These are phyloP conservation scores for Mortierella sp. DNA, from an alignment of 371 early-diverging fungal species.

Conservation along the genomic window DNA sequence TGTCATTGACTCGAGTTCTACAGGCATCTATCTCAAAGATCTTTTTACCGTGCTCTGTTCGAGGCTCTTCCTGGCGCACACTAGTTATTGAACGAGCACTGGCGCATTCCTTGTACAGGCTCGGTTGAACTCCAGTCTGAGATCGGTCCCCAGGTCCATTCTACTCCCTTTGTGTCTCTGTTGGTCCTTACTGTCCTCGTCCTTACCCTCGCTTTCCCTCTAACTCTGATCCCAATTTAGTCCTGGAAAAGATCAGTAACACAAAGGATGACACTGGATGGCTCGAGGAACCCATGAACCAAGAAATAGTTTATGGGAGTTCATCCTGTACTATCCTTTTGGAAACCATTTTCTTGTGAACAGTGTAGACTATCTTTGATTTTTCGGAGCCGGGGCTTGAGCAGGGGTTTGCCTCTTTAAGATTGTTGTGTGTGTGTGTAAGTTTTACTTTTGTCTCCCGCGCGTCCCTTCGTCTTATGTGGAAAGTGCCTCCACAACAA, in stretches of 20 bases:
- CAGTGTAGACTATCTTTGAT: constrained; percentile 47
- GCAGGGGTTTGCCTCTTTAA: constrained; percentile 31
- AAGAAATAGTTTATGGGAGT: constrained; percentile 41
- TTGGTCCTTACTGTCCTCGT: no score
- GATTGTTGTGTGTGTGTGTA: no score
- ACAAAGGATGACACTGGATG: no score
- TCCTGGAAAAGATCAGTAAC: background rate
- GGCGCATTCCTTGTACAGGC: constrained; percentile 40
- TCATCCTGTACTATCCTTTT: constrained; percentile 39
- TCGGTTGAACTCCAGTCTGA: constrained; percentile 15
- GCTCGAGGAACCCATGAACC: constrained; percentile 15
- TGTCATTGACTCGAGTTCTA: constrained; percentile 45
- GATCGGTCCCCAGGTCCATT: constrained; percentile 21
- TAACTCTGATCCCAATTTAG: background rate
- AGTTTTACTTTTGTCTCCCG: no score
- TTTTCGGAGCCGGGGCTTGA: constrained; percentile 31
- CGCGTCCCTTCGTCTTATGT: no score
- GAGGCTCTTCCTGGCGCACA: constrained; percentile 21
- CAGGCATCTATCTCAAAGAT: constrained; percentile 35
- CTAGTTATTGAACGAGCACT: constrained; percentile 23
- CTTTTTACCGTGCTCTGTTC: constrained; percentile 27
- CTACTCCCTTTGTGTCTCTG: constrained; percentile 16
- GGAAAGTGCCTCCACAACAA: no score
- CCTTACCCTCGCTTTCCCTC: background rate
- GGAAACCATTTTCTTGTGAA: constrained; percentile 28